A percentile compares a stretch with the other conserved stretches of the same genome.
phyloP scores from a whole-genome alignment of 768 basidiomycete genomes.

The Suillus fuscotomentosus region DNA sequence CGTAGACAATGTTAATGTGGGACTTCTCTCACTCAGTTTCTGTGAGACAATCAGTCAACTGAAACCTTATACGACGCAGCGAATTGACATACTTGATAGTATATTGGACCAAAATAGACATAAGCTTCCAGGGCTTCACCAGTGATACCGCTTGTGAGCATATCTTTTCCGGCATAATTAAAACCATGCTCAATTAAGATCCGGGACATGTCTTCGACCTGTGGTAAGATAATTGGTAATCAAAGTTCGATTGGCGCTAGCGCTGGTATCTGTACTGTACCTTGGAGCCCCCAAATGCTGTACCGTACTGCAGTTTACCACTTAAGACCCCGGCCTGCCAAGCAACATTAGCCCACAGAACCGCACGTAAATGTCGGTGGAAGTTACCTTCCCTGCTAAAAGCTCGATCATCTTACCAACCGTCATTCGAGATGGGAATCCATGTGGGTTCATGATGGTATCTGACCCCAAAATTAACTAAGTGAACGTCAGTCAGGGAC shows the following conservation, averaged over 20 bases:
- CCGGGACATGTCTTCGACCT: slow-evolving; percentile 98
- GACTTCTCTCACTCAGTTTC: slow-evolving; percentile 82
- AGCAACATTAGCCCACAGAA: slow-evolving; percentile 1
- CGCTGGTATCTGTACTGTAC: slow-evolving; percentile 33
- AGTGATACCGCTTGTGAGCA: slow-evolving; percentile 97
- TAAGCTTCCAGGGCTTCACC: slow-evolving; percentile 96
- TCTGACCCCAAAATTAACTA: slow-evolving; percentile 46
- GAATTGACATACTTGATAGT: slow-evolving; percentile 73
- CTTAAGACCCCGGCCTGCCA: slow-evolving; percentile 82
- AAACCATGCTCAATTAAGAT: slow-evolving; percentile 95
- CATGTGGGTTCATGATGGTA: slow-evolving; percentile 99
- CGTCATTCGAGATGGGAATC: slow-evolving; percentile 99
- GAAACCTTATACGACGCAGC: slow-evolving; percentile 9
- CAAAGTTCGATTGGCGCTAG: slow-evolving; percentile 3
- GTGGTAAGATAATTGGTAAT: slow-evolving; percentile 10
- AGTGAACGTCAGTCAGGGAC: slow-evolving; percentile 7
- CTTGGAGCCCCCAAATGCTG: slow-evolving; percentile 98
- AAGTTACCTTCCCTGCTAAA: slow-evolving; percentile 82
- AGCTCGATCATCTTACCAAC: slow-evolving; percentile 99
- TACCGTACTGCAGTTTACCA: slow-evolving; percentile 91
- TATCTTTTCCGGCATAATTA: slow-evolving; percentile 98
- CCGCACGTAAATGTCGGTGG: neutral
- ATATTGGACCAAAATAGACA: slow-evolving; percentile 98
- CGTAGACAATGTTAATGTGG: slow-evolving; percentile 1
- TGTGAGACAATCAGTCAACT: slow-evolving; percentile 28